Percentiles rank a stretch among this genome's conserved stretches.
Evolutionary conservation across 306 rosid genomes (phyloP).

Genomic region (Vachellia collinsii): DNA sequence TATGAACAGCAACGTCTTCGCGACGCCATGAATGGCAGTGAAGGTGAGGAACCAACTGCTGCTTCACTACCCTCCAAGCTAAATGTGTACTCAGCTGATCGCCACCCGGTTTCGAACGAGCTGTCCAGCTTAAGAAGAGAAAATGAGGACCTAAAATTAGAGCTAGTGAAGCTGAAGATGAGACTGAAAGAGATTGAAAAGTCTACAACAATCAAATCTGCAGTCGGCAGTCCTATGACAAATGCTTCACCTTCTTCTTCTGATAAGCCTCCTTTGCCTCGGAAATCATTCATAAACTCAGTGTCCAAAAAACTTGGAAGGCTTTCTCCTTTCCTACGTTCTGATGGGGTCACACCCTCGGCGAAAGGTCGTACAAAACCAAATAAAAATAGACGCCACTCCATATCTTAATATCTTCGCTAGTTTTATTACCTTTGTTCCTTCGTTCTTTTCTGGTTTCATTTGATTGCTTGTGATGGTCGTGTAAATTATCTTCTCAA

Average conservation of each 20-base stretch:
- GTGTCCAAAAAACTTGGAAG: slow-evolving; percentile 74
- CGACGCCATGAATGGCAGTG: slow-evolving; percentile 52
- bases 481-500: slow-evolving; percentile 37
- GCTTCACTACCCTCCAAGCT: slow-evolving; percentile 47
- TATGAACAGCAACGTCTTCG: slow-evolving; percentile 73
- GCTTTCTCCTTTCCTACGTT: slow-evolving; percentile 66
- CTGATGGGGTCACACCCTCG: slow-evolving; percentile 39
- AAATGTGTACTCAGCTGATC: slow-evolving; percentile 50
- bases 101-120: slow-evolving; percentile 58
- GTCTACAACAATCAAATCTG: slow-evolving; percentile 35
- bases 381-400: slow-evolving; percentile 73
- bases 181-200: slow-evolving; percentile 67
- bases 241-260: slow-evolving; percentile 44
- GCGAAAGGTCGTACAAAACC: slow-evolving; percentile 48
- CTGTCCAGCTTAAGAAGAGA: slow-evolving; percentile 65
- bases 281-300: slow-evolving; percentile 70
- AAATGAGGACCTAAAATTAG: slow-evolving; percentile 71
- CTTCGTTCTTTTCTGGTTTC: slow-evolving; percentile 9
- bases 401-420: slow-evolving; percentile 61
- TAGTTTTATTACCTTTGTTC: slow-evolving; percentile 24
- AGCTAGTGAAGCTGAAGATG: slow-evolving; percentile 69
- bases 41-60: slow-evolving; percentile 44
- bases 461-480: slow-evolving; percentile 32
- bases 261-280: slow-evolving; percentile 74
- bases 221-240: slow-evolving; percentile 51